phyloP scores from a whole-genome alignment of 2,329 filamentous ascomycete genomes.

The Cryphonectria radicalis region DNA sequence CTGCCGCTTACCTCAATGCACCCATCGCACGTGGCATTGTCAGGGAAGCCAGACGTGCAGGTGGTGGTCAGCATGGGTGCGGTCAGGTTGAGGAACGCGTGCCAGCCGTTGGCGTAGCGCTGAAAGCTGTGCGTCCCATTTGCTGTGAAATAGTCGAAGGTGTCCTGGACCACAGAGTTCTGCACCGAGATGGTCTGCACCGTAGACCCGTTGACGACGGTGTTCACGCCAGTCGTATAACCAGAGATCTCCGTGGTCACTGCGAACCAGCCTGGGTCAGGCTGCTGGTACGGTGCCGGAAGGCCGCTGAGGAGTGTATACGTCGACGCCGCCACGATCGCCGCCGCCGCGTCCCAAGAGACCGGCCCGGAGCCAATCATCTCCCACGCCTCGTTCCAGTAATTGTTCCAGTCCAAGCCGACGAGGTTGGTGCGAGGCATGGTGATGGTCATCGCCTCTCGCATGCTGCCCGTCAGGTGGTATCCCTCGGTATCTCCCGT shows the following conservation, averaged over 20 bases:
- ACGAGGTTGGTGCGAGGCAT: not conserved
- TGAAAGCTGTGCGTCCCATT: not conserved
- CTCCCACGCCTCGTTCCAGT: not conserved
- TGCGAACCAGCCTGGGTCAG: not conserved
- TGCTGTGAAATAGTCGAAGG: not conserved
- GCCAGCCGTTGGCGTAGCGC: not conserved
- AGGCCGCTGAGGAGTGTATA: slow-evolving; percentile 3
- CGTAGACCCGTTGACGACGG: not conserved
- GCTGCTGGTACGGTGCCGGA: not conserved
- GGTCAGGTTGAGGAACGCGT: not conserved
- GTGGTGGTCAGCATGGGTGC: not conserved
- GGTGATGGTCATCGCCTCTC: slow-evolving; percentile 1
- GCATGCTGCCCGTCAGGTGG: not conserved
- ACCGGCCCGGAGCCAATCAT: not conserved
- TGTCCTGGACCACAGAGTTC: not conserved
- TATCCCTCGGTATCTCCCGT: not conserved
- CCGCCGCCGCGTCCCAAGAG: not conserved
- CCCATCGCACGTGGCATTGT: not conserved
- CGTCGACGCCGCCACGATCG: not conserved
- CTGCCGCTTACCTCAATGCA: not conserved
- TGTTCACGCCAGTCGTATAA: not conserved
- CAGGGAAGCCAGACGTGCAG: not conserved
- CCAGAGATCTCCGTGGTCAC: not conserved
- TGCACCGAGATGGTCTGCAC: not conserved
- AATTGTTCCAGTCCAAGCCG: not conserved